Conservation (phyloP, 2,329 filamentous ascomycete species). For the Nemania sp. region DNA sequence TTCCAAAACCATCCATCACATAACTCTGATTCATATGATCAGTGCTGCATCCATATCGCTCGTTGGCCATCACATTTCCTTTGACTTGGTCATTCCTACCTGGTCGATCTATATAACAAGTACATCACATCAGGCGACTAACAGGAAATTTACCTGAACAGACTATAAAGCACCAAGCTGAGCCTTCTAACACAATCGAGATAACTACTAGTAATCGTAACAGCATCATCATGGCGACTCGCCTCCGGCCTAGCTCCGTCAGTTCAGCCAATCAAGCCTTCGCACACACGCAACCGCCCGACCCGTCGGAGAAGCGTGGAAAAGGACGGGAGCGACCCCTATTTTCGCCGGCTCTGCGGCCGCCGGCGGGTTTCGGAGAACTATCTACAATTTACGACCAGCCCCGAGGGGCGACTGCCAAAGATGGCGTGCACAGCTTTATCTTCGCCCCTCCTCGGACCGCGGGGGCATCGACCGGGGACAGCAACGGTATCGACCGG, state of each 20-base stretch:
- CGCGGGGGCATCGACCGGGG: background rate
- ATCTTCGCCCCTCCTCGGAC: background rate
- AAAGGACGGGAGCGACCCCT: background rate
- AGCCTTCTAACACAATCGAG: too few relatives aligned
- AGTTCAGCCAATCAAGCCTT: background rate
- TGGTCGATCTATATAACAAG: too few relatives aligned
- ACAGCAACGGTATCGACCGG: background rate
- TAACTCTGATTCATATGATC: too few relatives aligned
- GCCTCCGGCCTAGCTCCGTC: background rate
- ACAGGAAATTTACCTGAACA: too few relatives aligned
- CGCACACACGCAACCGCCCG: background rate
- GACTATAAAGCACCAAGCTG: too few relatives aligned
- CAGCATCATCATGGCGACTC: background rate
- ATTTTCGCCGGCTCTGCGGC: background rate
- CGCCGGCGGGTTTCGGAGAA: conserved; percentile 7
- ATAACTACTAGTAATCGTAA: too few relatives aligned
- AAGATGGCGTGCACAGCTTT: background rate
- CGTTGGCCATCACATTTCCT: too few relatives aligned
- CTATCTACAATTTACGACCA: background rate
- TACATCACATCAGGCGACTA: too few relatives aligned
- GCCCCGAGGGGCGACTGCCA: background rate
- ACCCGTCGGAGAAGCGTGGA: background rate
- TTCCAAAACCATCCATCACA: too few relatives aligned
- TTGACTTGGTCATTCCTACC: too few relatives aligned
- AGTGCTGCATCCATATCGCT: too few relatives aligned